Percentiles rank a stretch among this genome's conserved stretches.
These are phyloP conservation scores for Fragaria vesca DNA, from an alignment of 306 rosid genomes.

Conservation along the genomic window DNA sequence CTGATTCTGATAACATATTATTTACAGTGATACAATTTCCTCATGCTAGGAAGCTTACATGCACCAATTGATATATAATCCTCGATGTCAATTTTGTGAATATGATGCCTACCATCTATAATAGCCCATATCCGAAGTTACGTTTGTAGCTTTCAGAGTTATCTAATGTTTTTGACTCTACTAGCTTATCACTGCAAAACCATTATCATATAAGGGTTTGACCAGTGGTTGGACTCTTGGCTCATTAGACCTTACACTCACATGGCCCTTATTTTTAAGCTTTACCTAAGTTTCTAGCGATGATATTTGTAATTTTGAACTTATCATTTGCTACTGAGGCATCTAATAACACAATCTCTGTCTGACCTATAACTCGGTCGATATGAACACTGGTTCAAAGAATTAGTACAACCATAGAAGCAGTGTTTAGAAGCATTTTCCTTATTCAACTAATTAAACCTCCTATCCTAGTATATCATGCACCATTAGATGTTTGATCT, in stretches of 20 bases:
- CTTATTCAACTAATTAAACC: no score
- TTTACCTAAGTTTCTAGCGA: background rate
- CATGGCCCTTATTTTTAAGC: background rate
- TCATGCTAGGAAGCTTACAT: constrained; percentile 6
- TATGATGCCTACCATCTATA: constrained; percentile 3
- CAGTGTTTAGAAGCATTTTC: background rate
- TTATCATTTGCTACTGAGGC: background rate
- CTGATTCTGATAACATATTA: constrained; percentile 9
- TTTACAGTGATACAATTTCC: constrained; percentile 1
- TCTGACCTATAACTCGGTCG: background rate
- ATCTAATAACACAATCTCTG: background rate
- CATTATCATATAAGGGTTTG: background rate
- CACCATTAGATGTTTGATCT: background rate
- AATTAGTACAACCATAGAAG: constrained; percentile 1
- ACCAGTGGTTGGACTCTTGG: background rate
- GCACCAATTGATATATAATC: constrained; percentile 10
- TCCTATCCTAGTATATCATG: background rate
- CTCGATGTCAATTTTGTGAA: background rate
- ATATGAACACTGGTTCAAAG: background rate
- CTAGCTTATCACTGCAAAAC: background rate
- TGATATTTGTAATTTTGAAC: background rate
- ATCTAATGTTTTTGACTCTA: background rate
- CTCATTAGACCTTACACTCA: background rate
- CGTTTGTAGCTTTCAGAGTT: background rate
- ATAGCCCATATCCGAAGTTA: constrained; percentile 3